Evolutionary conservation across 2,329 filamentous ascomycete species (phyloP), one percentile per base, ranked within the genome.

Genomic region (Botrytis galanthina): DNA sequence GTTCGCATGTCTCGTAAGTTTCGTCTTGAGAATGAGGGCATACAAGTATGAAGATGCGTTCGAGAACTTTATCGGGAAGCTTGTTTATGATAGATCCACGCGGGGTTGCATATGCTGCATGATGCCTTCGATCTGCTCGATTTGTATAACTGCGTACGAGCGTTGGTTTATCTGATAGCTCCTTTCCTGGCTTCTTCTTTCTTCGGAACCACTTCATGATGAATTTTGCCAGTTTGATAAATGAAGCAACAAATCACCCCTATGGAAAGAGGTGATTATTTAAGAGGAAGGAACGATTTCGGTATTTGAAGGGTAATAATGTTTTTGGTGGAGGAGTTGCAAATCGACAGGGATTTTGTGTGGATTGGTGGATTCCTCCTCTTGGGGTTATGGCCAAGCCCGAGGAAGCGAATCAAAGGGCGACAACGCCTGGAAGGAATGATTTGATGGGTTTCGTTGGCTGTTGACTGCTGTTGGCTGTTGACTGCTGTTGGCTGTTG

Each of bases 11-110:
- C 77, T 93, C 91, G 82, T 96, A 97, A 74, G 87, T 90, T 80
- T 91, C 86, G 83, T 98, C 95, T 71, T 85, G 84, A 51, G 90
- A 85, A 82, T 98, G 95, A 12, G 95, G 95, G 79, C 95, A 98
- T 73, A 98, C 90, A 77, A 90, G 90, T 78, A 87, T 83, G 82
- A 98, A 95, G 80, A 98, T 95, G 80, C 88, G 89, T 77, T 89
- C 86, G 73, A 98, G 86, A 44, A 97, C 86, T n/a, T 87, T 83
- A 39, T 87, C 83, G 16, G 94, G 92, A 18, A 98, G 87, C 70
- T 83, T 82, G 39, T 73, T 75, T 48, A 78, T 73, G 51, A 32
- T 68, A 22, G 71, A 72, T 44, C 62, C 71, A 48, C 71, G 71
- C 71, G 71, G 71, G 71, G 71, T 72, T 68, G 71, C 63, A 60